Conservation (phyloP, 1,284 basidiomycete genomes). For the Cutaneotrichosporon spelunceum region DNA sequence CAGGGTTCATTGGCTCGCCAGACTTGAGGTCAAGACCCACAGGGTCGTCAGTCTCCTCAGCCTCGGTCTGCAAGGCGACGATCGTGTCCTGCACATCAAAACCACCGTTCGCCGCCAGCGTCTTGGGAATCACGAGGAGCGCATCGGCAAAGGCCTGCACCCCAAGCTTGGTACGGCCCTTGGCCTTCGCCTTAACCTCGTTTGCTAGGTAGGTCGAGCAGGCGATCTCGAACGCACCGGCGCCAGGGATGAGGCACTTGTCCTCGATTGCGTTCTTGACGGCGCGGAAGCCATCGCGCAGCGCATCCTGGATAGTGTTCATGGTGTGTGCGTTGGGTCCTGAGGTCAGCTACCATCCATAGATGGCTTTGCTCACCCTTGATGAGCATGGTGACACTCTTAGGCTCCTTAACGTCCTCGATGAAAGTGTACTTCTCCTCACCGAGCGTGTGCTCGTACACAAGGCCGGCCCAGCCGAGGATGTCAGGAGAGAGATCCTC, state of each 20-base stretch:
- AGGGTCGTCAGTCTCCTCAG: slow-evolving; percentile 83
- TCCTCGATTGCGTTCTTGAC: slow-evolving; percentile 98
- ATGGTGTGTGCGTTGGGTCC: slow-evolving; percentile 95
- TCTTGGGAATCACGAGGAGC: slow-evolving; percentile 92
- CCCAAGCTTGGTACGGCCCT: slow-evolving; percentile 96
- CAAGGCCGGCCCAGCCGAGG: slow-evolving; percentile 94
- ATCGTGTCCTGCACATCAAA: slow-evolving; percentile 96
- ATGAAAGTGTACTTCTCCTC: slow-evolving; percentile 99
- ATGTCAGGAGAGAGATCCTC: slow-evolving; percentile 90
- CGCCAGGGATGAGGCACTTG: slow-evolving; percentile 81
- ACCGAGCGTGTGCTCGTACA: slow-evolving; percentile 98
- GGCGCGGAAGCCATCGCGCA: slow-evolving; percentile 91
- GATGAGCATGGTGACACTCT: slow-evolving; percentile 92
- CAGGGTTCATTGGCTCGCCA: slow-evolving; percentile 95
- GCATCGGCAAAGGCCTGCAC: slow-evolving; percentile 97
- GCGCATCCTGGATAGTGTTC: slow-evolving; percentile 92
- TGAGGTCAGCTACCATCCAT: slow-evolving; percentile 25
- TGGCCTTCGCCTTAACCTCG: slow-evolving; percentile 80
- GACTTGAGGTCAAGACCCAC: slow-evolving; percentile 90
- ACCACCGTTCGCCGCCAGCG: slow-evolving; percentile 91
- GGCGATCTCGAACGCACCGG: slow-evolving; percentile 96
- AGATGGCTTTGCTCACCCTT: slow-evolving; percentile 72
- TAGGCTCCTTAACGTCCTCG: slow-evolving; percentile 94
- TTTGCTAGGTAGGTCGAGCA: slow-evolving; percentile 72
- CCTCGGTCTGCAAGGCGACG: slow-evolving; percentile 84